Conservation (phyloP, 345 rosid species). For the Nasturtium officinale region DNA sequence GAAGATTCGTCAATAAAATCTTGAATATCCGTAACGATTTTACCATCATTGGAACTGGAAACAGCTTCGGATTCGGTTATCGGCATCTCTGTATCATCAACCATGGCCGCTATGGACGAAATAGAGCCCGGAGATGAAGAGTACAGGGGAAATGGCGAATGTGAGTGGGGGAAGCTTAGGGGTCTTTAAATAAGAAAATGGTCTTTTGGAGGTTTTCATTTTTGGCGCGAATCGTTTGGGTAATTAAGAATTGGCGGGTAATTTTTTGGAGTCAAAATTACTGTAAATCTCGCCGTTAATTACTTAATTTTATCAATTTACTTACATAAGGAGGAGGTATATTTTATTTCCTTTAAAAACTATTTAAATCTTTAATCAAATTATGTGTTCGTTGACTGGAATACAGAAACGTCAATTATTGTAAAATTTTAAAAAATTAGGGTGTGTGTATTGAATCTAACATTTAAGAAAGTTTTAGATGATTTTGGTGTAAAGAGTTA, state of each 20-base stretch:
- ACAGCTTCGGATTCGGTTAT: neutral
- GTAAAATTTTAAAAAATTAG: no score
- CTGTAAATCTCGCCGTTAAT: slow-evolving; percentile 28
- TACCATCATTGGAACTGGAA: slow-evolving; percentile 12
- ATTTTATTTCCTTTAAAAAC: no score
- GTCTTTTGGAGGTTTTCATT: neutral
- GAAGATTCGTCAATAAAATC: slow-evolving; percentile 3
- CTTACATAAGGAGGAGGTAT: no score
- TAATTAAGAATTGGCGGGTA: slow-evolving; percentile 25
- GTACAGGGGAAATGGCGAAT: neutral
- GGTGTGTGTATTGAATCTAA: no score
- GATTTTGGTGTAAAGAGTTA: no score
- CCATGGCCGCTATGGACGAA: neutral
- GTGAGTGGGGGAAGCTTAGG: slow-evolving; percentile 8
- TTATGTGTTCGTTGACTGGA: no score
- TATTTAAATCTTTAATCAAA: no score
- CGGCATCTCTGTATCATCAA: neutral
- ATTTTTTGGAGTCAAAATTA: slow-evolving; percentile 25
- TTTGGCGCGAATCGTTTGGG: slow-evolving; percentile 31
- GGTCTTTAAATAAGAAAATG: slow-evolving; percentile 27
- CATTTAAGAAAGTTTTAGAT: no score
- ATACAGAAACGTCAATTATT: no score
- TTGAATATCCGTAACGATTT: slow-evolving; percentile 20
- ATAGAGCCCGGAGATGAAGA: neutral
- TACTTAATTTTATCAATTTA: neutral